These are phyloP conservation scores for Daldinia loculata DNA, from an alignment of 495 filamentous ascomycete genomes.

Conservation along the genomic window DNA sequence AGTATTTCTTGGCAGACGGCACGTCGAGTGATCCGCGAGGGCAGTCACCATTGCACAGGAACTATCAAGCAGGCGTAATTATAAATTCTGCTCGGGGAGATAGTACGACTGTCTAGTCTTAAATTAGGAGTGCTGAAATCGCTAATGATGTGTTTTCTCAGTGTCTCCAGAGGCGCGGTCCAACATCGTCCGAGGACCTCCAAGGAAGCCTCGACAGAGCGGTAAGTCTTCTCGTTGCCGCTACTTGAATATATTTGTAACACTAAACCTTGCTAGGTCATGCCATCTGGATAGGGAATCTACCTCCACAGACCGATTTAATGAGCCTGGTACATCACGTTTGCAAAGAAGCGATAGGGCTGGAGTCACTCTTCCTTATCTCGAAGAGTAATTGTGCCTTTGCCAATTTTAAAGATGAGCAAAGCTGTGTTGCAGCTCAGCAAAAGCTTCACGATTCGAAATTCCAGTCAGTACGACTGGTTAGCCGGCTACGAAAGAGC, in stretches of 20 bases:
- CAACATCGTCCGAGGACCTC: conserved; percentile 80
- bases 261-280: conserved; percentile 65
- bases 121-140: conserved; percentile 4
- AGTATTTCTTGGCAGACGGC: conserved; percentile 44
- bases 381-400: conserved; percentile 99
- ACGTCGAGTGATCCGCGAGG: conserved; percentile 23
- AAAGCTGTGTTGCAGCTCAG: conserved; percentile 78
- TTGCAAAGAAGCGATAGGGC: conserved; percentile 79
- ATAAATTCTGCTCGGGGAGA: conserved; percentile 25
- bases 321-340: conserved; percentile 90
- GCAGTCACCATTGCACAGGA: conserved; percentile 28
- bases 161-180: conserved; percentile 46
- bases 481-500: conserved; percentile 84
- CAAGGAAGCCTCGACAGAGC: conserved; percentile 87
- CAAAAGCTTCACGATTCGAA: conserved; percentile 88
- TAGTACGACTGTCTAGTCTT: conserved; percentile 28
- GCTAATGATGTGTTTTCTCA: conserved; percentile 37
- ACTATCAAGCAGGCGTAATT: conserved; percentile 17
- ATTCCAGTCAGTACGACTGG: conserved; percentile 87
- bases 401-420: conserved; percentile 91
- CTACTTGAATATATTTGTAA: neutral
- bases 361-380: conserved; percentile 93
- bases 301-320: conserved; percentile 82
- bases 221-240: conserved; percentile 46
- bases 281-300: conserved; percentile 96